Conservation (phyloP, 2,329 filamentous ascomycete species). For the Nothophaeocryptopus gaeumannii region DNA sequence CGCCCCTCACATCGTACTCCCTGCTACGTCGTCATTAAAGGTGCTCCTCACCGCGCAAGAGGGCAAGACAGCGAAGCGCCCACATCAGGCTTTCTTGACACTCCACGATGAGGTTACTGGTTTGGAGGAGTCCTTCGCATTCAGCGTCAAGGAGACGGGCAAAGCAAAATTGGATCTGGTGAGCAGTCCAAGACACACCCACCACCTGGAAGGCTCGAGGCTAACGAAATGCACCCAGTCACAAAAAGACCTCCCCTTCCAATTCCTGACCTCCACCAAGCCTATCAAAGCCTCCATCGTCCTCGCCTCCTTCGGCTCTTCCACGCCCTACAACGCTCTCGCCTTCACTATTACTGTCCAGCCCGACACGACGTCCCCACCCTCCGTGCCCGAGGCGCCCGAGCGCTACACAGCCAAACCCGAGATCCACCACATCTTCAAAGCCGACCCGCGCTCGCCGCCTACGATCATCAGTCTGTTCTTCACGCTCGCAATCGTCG, state of each 20-base stretch:
- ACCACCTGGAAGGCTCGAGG: too few relatives aligned
- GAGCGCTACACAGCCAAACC: conserved; percentile 78
- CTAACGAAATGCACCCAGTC: conserved; percentile 53
- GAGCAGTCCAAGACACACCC: conserved; percentile 38
- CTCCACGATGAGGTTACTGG: conserved; percentile 71
- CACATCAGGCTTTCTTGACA: conserved; percentile 91
- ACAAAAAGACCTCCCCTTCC: conserved; percentile 82
- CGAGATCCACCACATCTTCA: conserved; percentile 91
- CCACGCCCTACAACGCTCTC: conserved; percentile 63
- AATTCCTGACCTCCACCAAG: conserved; percentile 66
- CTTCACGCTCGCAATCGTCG: conserved; percentile 71
- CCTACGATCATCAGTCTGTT: conserved; percentile 74
- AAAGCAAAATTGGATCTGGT: conserved; percentile 85
- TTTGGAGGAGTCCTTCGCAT: conserved; percentile 81
- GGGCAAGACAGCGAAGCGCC: conserved; percentile 72
- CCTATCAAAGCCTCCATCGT: conserved; percentile 78
- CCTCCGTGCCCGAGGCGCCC: conserved; percentile 62
- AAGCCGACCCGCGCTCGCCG: conserved; percentile 72
- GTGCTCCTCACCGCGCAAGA: conserved; percentile 78
- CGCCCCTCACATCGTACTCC: conserved; percentile 50
- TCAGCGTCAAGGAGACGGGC: conserved; percentile 81
- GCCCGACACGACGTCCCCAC: conserved; percentile 59
- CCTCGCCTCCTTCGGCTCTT: conserved; percentile 79
- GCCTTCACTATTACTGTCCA: conserved; percentile 71
- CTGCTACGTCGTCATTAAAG: conserved; percentile 71